Percentiles rank a stretch among this genome's conserved stretches.
Evolutionary conservation across 805 yeast species (phyloP).

Genomic region (Candida sakaeoensis): DNA sequence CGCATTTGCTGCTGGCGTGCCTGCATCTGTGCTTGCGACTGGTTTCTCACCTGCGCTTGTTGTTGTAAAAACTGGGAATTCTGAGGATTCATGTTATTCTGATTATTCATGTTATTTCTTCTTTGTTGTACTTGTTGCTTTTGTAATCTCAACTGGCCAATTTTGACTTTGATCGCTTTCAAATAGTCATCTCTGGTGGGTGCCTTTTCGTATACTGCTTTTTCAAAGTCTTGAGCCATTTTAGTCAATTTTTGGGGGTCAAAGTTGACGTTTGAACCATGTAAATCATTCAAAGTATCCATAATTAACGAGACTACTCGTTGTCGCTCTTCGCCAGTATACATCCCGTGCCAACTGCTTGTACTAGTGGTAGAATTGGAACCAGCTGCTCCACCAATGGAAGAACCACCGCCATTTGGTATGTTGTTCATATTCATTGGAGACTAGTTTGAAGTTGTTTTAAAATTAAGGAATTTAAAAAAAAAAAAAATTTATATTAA

Average conservation of each 20-base stretch:
- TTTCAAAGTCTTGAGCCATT: slow-evolving; percentile 69
- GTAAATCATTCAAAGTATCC: slow-evolving; percentile 35
- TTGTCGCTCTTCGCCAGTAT: slow-evolving; percentile 33
- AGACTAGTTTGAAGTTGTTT: neutral
- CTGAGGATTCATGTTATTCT: slow-evolving; percentile 33
- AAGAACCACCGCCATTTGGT: slow-evolving; percentile 3
- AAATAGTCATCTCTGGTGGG: slow-evolving; percentile 55
- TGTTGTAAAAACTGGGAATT: slow-evolving; percentile 34
- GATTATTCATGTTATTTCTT: slow-evolving; percentile 19
- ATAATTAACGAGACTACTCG: slow-evolving; percentile 37
- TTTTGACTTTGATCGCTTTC: slow-evolving; percentile 37
- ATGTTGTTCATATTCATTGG: slow-evolving; percentile 5
- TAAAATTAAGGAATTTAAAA: neutral
- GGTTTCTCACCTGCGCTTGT: slow-evolving; percentile 33
- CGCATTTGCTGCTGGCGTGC: slow-evolving; percentile 15
- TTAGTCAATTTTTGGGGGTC: slow-evolving; percentile 33
- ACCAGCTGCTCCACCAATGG: slow-evolving; percentile 1
- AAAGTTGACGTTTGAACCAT: slow-evolving; percentile 20
- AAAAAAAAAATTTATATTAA: neutral
- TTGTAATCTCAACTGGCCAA: slow-evolving; percentile 29
- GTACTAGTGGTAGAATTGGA: neutral
- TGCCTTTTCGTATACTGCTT: slow-evolving; percentile 57
- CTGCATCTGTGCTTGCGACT: slow-evolving; percentile 35
- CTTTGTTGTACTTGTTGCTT: slow-evolving; percentile 20
- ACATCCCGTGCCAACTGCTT: slow-evolving; percentile 14